Conservation (phyloP, 257 asterid species). For the Verbena officinalis region DNA sequence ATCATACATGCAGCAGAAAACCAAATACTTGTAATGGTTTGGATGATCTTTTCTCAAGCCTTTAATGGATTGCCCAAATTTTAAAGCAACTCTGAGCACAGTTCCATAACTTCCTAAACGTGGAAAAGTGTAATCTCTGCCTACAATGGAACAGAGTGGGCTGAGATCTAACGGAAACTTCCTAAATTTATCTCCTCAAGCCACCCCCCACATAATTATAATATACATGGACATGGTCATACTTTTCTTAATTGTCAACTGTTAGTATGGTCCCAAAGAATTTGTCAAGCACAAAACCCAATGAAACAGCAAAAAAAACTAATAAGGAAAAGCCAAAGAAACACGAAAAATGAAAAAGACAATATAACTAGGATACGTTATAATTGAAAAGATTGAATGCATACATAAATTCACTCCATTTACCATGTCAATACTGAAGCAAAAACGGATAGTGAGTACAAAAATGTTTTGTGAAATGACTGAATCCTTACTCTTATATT, state of each 20-base stretch:
- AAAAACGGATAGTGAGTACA: constrained; percentile 19
- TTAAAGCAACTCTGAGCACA: constrained; percentile 1
- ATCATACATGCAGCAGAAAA: constrained; percentile 15
- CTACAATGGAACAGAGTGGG: constrained; percentile 1
- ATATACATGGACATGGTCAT: background rate
- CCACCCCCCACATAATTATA: background rate
- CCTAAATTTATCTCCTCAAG: constrained; percentile 5
- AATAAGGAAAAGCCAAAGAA: constrained; percentile 12
- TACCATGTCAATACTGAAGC: constrained; percentile 33
- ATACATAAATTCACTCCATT: constrained; percentile 58
- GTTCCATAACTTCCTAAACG: background rate
- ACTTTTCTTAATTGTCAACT: background rate
- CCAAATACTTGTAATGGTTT: constrained; percentile 5
- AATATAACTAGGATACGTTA: constrained; percentile 2
- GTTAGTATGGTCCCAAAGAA: too few species aligned
- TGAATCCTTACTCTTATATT: constrained; percentile 71
- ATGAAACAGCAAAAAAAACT: background rate
- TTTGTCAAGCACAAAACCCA: background rate
- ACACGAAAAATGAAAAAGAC: background rate
- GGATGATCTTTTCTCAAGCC: background rate
- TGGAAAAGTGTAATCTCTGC: background rate
- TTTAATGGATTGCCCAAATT: constrained; percentile 7
- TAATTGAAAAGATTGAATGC: constrained; percentile 9
- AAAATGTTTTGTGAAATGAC: constrained; percentile 10
- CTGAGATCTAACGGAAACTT: background rate